Base-by-base conservation (phyloP, 2,329 filamentous ascomycete genomes). In the Botrytis hyacinthi region DNA sequence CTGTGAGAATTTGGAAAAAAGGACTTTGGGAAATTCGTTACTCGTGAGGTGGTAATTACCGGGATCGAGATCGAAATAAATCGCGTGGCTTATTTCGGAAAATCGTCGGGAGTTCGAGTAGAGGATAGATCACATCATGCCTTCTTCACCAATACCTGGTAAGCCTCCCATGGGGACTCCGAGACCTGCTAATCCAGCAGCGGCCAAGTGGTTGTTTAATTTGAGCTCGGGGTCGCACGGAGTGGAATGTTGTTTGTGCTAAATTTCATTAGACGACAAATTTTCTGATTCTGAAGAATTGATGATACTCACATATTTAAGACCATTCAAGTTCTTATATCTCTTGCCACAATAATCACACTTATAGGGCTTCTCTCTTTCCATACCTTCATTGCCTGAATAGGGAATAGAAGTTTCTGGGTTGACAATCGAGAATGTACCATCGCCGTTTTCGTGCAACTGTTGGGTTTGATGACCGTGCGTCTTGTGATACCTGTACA, bases 341-440 rank as follows among this genome's bases (percentile, higher is more conserved):
- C 96, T 92, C 86, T 99, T 99, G 79, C 95, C 95, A 81, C 96
- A 99, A 18, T 94, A 92, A 77, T 98, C 95, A 83, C 96, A 99
- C 81, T 95, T 95, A 82, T 98, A 98, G 4, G 96, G 96, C 85
- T 99, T 99, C 85, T 98, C 95, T 83, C 98, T 99, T 84, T 99
- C 96, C 96, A 99, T 99, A n/a, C 96, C 96, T 51, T 97, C 86
- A 1, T 96, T 98, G 46, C 96, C 96, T 0, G 96, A 96, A 77
- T 98, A 99, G 0, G 96, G 96, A 1, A 94, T 89, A 42, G 93
- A 96, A 0, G 96, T 98, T 80, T 97, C 93, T 0, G 96, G 96
- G 79, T 99, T 97, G 70, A 99, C 95, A 77, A 99, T 99, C 0
- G 95, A 98, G 81, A 97, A 98, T 3, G 96, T 98, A 70, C 96